Base-by-base conservation (phyloP, 768 basidiomycete genomes). In the Leccinellum luteum region DNA sequence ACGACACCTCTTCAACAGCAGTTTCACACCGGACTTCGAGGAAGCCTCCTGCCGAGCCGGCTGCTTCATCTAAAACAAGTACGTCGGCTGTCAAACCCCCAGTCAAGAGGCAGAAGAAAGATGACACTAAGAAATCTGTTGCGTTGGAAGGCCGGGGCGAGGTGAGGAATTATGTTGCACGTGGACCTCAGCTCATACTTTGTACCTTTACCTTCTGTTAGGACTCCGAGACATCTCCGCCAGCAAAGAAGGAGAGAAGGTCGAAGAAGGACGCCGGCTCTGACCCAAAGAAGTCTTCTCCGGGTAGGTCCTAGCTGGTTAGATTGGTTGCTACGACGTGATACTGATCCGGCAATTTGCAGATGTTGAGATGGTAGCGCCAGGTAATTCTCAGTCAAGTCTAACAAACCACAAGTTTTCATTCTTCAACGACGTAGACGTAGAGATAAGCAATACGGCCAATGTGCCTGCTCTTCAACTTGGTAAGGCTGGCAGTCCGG, bases 91-190 rank as follows among this genome's bases (percentile, higher is more conserved):
- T 51, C 3, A 52, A 51, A 14, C 65, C 61, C 13, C 56, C 52
- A 10, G 62, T 54, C 60, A 71, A 71, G 25, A 68, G 35, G 51
- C 53, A 6, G n/a, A 66, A 56, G 55, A 60, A 56, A 13, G 57
- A 44, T 19, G 2, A 8, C 7, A 35, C 44, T 3, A 23, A 47
- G 15, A 65, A 64, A 48, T 23, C 61, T 1, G 23, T 41, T n/a
- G 17, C 34, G 15, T 21, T 21, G 25, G 50, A 48, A 57, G 34
- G 19, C 12, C 38, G 10, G 48, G 55, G 44, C 13, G 56, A 65
- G 58, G 67, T 68, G n/a, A n/a, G 31, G 63, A 15, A 10, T 31
- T 23, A 9, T 25, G 25, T 38, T 38, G 27, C 8, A 23, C 43
- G 13, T 34, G 31, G n/a, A 31, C 21, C 9, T 53, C 6, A 30